Evolutionary conservation across 2,329 filamentous ascomycete genomes (phyloP).

Genomic region (Leptosphaerulina australis): DNA sequence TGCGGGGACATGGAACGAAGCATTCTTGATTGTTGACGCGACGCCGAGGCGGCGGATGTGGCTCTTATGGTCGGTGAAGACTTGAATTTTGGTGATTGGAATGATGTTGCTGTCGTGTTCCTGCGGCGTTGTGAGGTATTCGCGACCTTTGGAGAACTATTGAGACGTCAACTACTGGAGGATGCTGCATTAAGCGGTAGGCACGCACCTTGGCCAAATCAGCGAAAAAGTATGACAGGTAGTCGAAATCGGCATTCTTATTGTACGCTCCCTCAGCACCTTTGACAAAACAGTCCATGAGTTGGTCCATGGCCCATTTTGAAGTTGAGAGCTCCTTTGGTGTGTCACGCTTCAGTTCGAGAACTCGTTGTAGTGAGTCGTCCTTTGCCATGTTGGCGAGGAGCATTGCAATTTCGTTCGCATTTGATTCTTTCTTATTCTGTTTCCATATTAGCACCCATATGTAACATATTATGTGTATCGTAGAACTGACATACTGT

Average conservation of each 20-base stretch:
- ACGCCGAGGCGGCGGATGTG: conserved; percentile 87
- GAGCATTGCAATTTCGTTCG: conserved; percentile 87
- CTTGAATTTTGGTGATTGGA: conserved; percentile 89
- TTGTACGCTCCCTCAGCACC: conserved; percentile 84
- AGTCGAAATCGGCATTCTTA: conserved; percentile 84
- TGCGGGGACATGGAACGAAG: conserved; percentile 77
- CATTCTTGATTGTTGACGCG: conserved; percentile 94
- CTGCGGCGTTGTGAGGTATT: conserved; percentile 76
- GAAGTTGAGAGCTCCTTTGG: conserved; percentile 75
- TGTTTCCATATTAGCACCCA: conserved; percentile 43
- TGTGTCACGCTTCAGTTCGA: conserved; percentile 69
- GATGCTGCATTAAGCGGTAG: neutral
- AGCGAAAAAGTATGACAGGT: conserved; percentile 91
- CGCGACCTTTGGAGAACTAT: conserved; percentile 74
- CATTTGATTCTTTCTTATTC: conserved; percentile 77
- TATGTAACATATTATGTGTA: neutral
- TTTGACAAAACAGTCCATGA: conserved; percentile 96
- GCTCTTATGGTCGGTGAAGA: conserved; percentile 91
- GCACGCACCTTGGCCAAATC: conserved; percentile 73
- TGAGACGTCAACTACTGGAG: neutral
- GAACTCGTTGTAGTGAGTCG: conserved; percentile 71
- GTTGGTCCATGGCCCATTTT: conserved; percentile 79
- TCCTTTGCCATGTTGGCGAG: conserved; percentile 89
- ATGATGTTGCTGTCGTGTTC: conserved; percentile 77
- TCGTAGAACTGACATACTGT: conserved; percentile 67